phyloP scores from a whole-genome alignment of 2,329 filamentous ascomycete genomes.

The Corynespora cassiicola region DNA sequence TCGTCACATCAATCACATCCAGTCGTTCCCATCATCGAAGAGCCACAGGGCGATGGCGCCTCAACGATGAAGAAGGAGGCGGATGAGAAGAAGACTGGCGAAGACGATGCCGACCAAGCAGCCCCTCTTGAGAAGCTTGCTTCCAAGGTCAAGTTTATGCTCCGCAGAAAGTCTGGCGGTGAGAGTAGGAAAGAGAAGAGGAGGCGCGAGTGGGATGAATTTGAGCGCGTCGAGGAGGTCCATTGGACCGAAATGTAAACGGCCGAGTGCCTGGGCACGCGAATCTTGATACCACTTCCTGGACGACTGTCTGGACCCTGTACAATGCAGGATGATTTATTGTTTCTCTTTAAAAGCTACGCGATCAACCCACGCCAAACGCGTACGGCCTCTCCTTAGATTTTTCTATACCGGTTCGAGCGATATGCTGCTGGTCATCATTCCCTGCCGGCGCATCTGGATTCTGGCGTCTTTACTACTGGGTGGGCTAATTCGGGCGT shows the following conservation, averaged over 20 bases:
- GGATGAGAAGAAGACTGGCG: slow-evolving; percentile 6
- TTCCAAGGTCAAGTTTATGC: slow-evolving; percentile 36
- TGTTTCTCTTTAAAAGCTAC: no score
- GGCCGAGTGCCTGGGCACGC: no score
- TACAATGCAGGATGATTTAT: no score
- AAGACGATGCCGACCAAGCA: slow-evolving; percentile 14
- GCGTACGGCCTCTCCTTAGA: no score
- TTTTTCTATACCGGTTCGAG: no score
- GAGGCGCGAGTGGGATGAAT: slow-evolving; percentile 27
- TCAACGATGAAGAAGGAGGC: slow-evolving; percentile 18
- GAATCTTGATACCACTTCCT: no score
- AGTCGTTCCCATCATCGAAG: slow-evolving; percentile 15
- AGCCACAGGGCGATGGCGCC: slow-evolving; percentile 21
- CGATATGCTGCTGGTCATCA: no score
- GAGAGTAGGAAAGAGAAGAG: slow-evolving; percentile 34
- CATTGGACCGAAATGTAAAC: slow-evolving; percentile 46
- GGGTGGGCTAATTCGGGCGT: no score
- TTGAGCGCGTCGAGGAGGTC: slow-evolving; percentile 37
- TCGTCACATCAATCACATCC: slow-evolving; percentile 22
- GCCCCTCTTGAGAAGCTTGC: slow-evolving; percentile 37
- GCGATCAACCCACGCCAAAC: no score
- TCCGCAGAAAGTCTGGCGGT: slow-evolving; percentile 27
- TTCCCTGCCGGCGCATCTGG: no score
- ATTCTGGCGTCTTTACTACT: no score
- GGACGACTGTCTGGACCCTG: no score